Evolutionary conservation across 2,329 filamentous ascomycete species (phyloP), one percentile per base, ranked within the genome.

Genomic region (Acrocalymma vagum): DNA sequence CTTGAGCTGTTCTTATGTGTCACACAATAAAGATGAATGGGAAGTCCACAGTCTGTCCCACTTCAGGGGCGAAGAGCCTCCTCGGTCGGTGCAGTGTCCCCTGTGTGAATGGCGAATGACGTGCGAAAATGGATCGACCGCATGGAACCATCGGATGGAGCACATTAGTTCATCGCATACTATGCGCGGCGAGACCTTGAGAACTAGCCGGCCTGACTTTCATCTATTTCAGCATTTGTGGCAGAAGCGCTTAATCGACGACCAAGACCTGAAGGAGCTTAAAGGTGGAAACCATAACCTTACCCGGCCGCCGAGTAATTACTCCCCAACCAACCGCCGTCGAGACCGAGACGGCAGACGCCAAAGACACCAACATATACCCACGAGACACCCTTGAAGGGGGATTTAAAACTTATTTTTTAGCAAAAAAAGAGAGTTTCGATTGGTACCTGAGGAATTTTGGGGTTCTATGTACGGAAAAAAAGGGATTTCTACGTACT

Each of bases 181-280:
- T 23, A 30, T 46, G 26, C 24, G 41, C 6, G 58, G 60, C 10
- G 38, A 55, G 21, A 55, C 51, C 3, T 33, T 63, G 20, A 45
- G 44, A 20, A 51, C 53, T 9, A 48, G 47, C 18, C 45, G 57
- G 3, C 57, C 57, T 3, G 59, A 62, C 42, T 61, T 60, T 36
- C 41, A 48, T 17, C 50, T 62, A 22, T 60, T 52, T 29, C 49
- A 50, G 10, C 50, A 60, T 34, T 51, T 62, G 25, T 62, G 57
- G 57, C 45, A 53, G 46, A 61, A 57, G 43, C 42, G 54, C 18
- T 40, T 62, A 31, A 62, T 62, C 26, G 53, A 54, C 27, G 55
- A 62, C 29, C 51, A 56, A 25, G 58, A 60, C 39, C 45, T 58
- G 37, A 59, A 62, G 46, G 58, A 62, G 42, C 35, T 62, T 28